phyloP scores from a whole-genome alignment of 257 asterid genomes.

The Rauvolfia tetraphylla region DNA sequence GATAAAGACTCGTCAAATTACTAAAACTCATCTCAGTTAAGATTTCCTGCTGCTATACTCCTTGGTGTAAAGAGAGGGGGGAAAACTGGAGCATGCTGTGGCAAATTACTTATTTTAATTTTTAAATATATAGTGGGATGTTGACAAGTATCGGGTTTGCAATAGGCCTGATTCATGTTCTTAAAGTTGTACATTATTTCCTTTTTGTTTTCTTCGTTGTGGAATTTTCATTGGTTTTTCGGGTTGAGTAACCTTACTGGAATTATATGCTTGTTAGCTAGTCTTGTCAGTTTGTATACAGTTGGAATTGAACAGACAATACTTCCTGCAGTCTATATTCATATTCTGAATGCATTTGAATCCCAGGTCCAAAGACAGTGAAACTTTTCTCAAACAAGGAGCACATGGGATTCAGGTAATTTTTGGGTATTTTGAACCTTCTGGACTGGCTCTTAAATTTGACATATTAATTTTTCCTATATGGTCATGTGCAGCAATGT shows the following conservation, averaged over 20 bases:
- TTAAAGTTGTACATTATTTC: background rate
- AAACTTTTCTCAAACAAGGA: slow-evolving; percentile 77
- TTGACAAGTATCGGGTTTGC: background rate
- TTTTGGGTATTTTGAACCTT: slow-evolving; percentile 10
- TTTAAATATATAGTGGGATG: background rate
- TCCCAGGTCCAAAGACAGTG: slow-evolving; percentile 71
- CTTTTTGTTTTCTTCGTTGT: background rate
- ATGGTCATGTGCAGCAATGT: slow-evolving; percentile 49
- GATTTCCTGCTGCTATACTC: background rate
- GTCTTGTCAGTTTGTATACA: background rate
- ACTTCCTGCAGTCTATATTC: background rate
- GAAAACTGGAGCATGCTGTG: background rate
- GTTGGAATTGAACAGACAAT: background rate
- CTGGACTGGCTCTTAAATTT: background rate
- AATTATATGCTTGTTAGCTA: background rate
- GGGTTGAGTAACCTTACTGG: background rate
- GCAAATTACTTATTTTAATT: background rate
- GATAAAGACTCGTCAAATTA: background rate
- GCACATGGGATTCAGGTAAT: slow-evolving; percentile 95
- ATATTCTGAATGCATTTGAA: slow-evolving; percentile 8
- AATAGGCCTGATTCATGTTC: background rate
- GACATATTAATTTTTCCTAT: background rate
- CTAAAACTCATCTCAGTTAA: background rate
- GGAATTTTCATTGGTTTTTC: background rate
- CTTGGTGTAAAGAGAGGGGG: background rate